These are phyloP conservation scores for Candida glucosophila DNA, from an alignment of 1,139 yeast genomes.

Conservation along the genomic window DNA sequence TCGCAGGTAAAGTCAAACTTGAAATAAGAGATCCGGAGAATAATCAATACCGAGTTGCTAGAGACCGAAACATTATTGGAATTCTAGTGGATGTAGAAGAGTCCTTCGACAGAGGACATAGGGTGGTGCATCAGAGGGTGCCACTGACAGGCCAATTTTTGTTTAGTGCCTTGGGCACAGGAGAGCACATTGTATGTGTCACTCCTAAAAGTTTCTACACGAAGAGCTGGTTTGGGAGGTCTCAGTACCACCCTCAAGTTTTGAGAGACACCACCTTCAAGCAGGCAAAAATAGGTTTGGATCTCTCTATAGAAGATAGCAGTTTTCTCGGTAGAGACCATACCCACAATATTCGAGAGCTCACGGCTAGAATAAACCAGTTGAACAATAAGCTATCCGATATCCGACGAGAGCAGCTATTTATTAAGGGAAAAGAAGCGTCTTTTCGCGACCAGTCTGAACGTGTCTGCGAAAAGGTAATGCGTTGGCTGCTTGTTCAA, in stretches of 20 bases:
- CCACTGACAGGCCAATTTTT: slow-evolving; percentile 55
- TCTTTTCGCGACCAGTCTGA: slow-evolving; percentile 62
- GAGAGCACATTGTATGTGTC: slow-evolving; percentile 67
- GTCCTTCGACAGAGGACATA: slow-evolving; percentile 57
- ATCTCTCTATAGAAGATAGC: slow-evolving; percentile 45
- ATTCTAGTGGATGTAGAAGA: slow-evolving; percentile 46
- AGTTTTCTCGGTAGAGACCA: slow-evolving; percentile 43
- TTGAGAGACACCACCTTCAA: slow-evolving; percentile 41
- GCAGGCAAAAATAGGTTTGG: slow-evolving; percentile 41
- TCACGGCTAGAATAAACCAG: slow-evolving; percentile 45
- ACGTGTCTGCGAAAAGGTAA: slow-evolving; percentile 53
- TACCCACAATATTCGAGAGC: slow-evolving; percentile 35
- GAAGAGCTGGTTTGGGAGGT: slow-evolving; percentile 12
- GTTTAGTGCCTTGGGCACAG: slow-evolving; percentile 60
- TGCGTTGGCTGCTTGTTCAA: slow-evolving; percentile 60
- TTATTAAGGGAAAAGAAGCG: slow-evolving; percentile 66
- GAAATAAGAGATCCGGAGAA: slow-evolving; percentile 44
- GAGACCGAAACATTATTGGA: slow-evolving; percentile 20
- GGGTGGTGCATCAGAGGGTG: slow-evolving; percentile 60
- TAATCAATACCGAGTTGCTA: slow-evolving; percentile 36
- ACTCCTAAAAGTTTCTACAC: slow-evolving; percentile 45
- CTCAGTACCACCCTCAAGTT: slow-evolving; percentile 6
- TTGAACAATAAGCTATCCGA: slow-evolving; percentile 47
- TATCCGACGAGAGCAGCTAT: slow-evolving; percentile 55
- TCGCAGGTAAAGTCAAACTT: slow-evolving; percentile 51